A percentile compares a stretch with the other conserved stretches of the same genome.
Conservation (phyloP, 1,284 basidiomycete genomes). For the Malassezia vespertilionis region DNA sequence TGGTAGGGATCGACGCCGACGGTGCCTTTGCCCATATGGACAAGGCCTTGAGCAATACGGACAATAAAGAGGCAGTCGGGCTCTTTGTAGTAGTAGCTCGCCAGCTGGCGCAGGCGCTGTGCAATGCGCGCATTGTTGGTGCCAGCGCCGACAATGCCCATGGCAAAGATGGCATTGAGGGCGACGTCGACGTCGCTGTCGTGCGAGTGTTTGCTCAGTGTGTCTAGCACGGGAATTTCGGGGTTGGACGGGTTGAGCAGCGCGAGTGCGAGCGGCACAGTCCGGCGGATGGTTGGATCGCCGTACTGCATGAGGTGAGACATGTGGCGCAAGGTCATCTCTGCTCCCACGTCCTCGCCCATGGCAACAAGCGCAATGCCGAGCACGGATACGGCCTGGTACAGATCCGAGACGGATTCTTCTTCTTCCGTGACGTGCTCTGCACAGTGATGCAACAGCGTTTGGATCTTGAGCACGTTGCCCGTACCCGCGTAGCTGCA, state of each 20-base stretch:
- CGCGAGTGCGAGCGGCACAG: conserved; percentile 90
- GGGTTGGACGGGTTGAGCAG: conserved; percentile 92
- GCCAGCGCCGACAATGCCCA: conserved; percentile 95
- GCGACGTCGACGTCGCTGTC: conserved; percentile 94
- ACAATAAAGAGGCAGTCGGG: conserved; percentile 95
- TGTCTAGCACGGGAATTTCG: conserved; percentile 87
- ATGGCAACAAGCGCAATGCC: conserved; percentile 90
- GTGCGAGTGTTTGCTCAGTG: conserved; percentile 98
- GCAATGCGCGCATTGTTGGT: conserved; percentile 95
- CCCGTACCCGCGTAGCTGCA: conserved; percentile 92
- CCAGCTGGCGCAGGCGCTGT: conserved; percentile 92
- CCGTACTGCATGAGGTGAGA: conserved; percentile 78
- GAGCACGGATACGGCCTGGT: conserved; percentile 86
- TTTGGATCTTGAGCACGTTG: conserved; percentile 87
- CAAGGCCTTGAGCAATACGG: conserved; percentile 84
- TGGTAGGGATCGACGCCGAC: conserved; percentile 98
- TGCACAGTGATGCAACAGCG: conserved; percentile 82
- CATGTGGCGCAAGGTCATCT: conserved; percentile 56
- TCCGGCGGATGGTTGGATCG: conserved; percentile 79
- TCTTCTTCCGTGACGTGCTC: conserved; percentile 65
- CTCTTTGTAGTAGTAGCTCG: conserved; percentile 95
- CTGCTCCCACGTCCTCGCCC: conserved; percentile 95
- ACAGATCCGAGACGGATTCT: conserved; percentile 61
- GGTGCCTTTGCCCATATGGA: conserved; percentile 98
- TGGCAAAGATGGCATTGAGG: conserved; percentile 92